Evolutionary conservation across 345 rosid genomes (phyloP).

Genomic region (Rhodomyrtus tomentosa): DNA sequence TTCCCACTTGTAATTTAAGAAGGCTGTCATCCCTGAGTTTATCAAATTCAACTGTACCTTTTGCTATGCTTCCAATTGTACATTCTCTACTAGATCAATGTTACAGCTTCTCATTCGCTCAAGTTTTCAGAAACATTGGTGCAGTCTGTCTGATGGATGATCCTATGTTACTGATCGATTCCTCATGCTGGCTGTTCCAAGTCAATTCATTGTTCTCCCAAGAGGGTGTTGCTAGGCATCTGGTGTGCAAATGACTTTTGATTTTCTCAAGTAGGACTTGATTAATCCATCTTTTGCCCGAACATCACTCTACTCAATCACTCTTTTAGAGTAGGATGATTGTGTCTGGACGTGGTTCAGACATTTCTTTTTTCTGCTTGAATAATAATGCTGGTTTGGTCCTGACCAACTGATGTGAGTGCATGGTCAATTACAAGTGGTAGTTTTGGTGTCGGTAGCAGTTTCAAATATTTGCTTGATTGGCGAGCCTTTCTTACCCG

Average conservation of each 20-base stretch:
- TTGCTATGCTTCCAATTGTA: neutral
- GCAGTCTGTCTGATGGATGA: neutral
- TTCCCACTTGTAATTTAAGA: neutral
- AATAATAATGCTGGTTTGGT: neutral
- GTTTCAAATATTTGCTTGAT: neutral
- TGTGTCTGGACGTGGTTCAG: neutral
- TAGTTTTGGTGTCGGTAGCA: neutral
- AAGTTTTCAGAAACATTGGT: neutral
- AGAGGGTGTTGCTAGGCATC: neutral
- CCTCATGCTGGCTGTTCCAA: neutral
- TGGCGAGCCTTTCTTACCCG: neutral
- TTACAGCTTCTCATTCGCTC: neutral
- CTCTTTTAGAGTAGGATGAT: neutral
- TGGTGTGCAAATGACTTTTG: neutral
- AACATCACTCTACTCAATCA: neutral
- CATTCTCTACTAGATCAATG: neutral
- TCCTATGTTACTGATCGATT: neutral
- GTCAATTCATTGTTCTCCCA: neutral
- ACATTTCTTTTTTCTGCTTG: neutral
- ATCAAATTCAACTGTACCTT: neutral
- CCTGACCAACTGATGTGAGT: neutral
- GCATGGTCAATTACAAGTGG: neutral
- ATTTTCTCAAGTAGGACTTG: neutral
- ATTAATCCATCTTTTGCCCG: neutral
- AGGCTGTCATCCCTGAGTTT: neutral